A percentile compares a stretch with the other conserved stretches of the same genome.
phyloP scores from a whole-genome alignment of 768 basidiomycete genomes.

The Coprinopsis cinerea region DNA sequence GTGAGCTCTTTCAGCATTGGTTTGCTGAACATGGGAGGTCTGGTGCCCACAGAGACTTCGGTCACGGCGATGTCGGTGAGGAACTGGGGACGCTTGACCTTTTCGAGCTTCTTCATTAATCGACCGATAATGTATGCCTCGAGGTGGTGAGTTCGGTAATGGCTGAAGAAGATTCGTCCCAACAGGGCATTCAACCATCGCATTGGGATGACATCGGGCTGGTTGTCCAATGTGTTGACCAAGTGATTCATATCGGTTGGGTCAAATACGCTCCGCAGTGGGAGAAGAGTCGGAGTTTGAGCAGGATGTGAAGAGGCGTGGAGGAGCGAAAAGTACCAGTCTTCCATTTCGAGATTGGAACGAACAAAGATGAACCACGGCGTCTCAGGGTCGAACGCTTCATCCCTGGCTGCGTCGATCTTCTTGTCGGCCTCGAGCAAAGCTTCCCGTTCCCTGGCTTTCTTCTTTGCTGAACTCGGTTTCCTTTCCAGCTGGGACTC shows the following conservation, averaged over 20 bases:
- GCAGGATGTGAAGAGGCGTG: constrained; percentile 65
- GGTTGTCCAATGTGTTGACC: constrained; percentile 81
- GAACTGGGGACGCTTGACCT: constrained; percentile 85
- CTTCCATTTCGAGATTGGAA: constrained; percentile 90
- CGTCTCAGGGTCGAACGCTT: constrained; percentile 44
- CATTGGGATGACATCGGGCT: constrained; percentile 95
- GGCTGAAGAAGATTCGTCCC: constrained; percentile 88
- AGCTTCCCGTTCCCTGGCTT: constrained; percentile 31
- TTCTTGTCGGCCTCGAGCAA: constrained; percentile 32
- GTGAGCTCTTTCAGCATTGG: constrained; percentile 98
- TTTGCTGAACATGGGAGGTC: constrained; percentile 82
- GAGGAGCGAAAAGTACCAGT: constrained; percentile 85
- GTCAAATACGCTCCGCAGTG: constrained; percentile 62
- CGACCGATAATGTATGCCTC: constrained; percentile 83
- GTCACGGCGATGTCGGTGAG: constrained; percentile 81
- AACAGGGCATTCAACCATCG: constrained; percentile 95
- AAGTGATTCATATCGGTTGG: constrained; percentile 77
- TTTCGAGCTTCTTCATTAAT: constrained; percentile 90
- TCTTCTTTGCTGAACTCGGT: constrained; percentile 21
- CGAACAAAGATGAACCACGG: constrained; percentile 95
- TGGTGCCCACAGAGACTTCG: constrained; percentile 84
- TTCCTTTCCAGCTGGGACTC: constrained; percentile 26
- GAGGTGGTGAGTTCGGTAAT: constrained; percentile 77
- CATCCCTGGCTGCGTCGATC: constrained; percentile 42
- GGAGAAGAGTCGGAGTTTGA: constrained; percentile 53